Evolutionary conservation across 2,329 filamentous ascomycete species (phyloP).

Genomic region (Aspergillus japonicus): DNA sequence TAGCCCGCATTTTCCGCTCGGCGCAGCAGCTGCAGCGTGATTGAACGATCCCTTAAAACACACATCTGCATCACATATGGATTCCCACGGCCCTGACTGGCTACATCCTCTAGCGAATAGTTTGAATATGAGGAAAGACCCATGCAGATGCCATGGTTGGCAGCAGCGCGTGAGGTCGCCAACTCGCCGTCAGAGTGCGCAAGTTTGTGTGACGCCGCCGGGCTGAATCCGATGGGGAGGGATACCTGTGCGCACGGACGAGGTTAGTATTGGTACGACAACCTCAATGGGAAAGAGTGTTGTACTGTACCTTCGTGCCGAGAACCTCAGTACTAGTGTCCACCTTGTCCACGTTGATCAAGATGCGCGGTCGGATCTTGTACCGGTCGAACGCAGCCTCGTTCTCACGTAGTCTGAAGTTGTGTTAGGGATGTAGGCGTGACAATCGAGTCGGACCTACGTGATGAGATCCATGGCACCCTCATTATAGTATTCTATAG

Average conservation of each 20-base stretch:
- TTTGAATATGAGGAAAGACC: constrained; percentile 50
- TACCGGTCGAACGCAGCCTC: constrained; percentile 53
- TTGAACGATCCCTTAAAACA: constrained; percentile 50
- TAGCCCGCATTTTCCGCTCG: constrained; percentile 51
- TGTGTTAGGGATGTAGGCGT: neutral
- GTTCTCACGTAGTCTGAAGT: constrained; percentile 51
- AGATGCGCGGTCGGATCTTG: constrained; percentile 49
- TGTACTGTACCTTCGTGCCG: constrained; percentile 32
- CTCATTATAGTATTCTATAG: constrained; percentile 56
- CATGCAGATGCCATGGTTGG: constrained; percentile 43
- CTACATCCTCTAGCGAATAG: constrained; percentile 48
- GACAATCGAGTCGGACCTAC: constrained; percentile 19
- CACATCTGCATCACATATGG: constrained; percentile 58
- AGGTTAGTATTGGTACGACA: too few species aligned
- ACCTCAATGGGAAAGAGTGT: too few species aligned
- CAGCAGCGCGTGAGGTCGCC: constrained; percentile 49
- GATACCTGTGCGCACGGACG: constrained; percentile 28
- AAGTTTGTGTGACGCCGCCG: constrained; percentile 53
- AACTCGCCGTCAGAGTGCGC: constrained; percentile 53
- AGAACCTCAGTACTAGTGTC: constrained; percentile 48
- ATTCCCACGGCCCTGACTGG: constrained; percentile 40
- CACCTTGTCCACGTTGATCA: constrained; percentile 46
- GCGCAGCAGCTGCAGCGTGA: constrained; percentile 43
- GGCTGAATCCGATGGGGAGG: constrained; percentile 55
- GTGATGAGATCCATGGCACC: constrained; percentile 57